Base-by-base conservation (phyloP, 495 filamentous ascomycete species). In the Neurospora sp. region DNA sequence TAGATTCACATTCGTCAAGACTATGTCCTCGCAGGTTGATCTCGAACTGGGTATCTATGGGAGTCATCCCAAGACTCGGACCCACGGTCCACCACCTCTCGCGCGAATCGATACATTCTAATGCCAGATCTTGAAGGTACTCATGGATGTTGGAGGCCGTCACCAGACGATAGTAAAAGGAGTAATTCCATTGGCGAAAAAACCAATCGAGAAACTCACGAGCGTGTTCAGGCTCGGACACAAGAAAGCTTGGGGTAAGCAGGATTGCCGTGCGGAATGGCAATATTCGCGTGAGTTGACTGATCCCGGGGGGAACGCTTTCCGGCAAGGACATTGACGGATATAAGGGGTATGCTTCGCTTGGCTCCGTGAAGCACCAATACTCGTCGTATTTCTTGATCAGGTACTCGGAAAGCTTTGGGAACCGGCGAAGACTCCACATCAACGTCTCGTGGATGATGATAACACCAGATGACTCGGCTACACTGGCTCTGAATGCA, bases 211-310 rank as follows among this genome's bases (percentile, higher is more conserved):
- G 73, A n/a, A 91, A 82, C 5, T 85, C 78, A 12, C 82, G 77
- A 4, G 88, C 82, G 48, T 80, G 84, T 3, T 82, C 76, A 1
- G 88, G 85, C 31, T 89, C 85, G 0, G 82, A 81, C 71, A 88
- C 74, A 45, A 89, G 80, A 59, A 91, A 85, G 71, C 90, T 90
- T 42, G 91, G 89, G 0, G 91, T 91, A 6, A 94, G 75, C 0
- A 93, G 78, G 31, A 91, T 85, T 1, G 84, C 88, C 6, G 81
- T 79, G 6, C 90, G 89, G 37, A 81, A 77, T 8, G 88, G 87
- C 69, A 93, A 91, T 4, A 93, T 76, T 2, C 87, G 84, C 2
- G 78, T 83, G n/a, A 86, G 68, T 18, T 75, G 78, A 7, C 83
- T 74, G n/a, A 77, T 74, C 0, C 81, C 82, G 0, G 78, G 75